phyloP scores from a whole-genome alignment of 2,329 filamentous ascomycete species.

The Phaeosphaeriaceae sp. region DNA sequence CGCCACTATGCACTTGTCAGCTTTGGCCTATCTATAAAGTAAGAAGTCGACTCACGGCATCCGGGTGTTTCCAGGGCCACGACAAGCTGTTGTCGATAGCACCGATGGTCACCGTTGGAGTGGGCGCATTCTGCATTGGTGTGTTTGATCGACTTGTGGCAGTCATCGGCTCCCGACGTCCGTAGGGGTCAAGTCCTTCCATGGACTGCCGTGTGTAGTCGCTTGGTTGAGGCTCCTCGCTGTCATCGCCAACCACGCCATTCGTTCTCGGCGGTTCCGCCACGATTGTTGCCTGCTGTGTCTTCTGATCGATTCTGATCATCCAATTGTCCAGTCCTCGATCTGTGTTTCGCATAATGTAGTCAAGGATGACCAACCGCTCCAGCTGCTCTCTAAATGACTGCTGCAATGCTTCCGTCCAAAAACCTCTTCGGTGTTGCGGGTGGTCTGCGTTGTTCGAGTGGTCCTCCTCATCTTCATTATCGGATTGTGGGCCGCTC shows the following conservation, averaged over 20 bases:
- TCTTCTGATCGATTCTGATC: constrained; percentile 92
- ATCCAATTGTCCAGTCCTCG: constrained; percentile 98
- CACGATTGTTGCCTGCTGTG: constrained; percentile 81
- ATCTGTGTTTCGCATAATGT: constrained; percentile 99
- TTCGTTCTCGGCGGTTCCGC: constrained; percentile 80
- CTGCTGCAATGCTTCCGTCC: constrained; percentile 88
- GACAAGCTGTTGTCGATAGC: constrained; percentile 98
- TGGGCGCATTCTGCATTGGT: constrained; percentile 58
- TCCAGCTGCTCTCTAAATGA: constrained; percentile 94
- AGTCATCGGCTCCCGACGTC: constrained; percentile 83
- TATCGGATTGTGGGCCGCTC: constrained; percentile 63
- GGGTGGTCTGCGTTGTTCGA: constrained; percentile 41
- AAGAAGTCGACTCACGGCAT: constrained; percentile 66
- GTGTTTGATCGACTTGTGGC: constrained; percentile 67
- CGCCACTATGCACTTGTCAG: constrained; percentile 60
- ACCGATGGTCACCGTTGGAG: constrained; percentile 75
- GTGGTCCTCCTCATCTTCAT: constrained; percentile 64
- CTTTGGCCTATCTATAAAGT: constrained; percentile 26
- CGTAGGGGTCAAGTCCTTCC: constrained; percentile 68
- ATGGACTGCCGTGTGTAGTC: constrained; percentile 69
- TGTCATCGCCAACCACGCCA: constrained; percentile 42
- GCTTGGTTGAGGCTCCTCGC: constrained; percentile 47
- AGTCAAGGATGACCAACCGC: constrained; percentile 95
- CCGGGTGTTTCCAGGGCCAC: constrained; percentile 99
- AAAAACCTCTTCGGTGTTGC: constrained; percentile 69